Conservation (phyloP, 148 eudicot species). For the Dysphania ambrosioides region DNA sequence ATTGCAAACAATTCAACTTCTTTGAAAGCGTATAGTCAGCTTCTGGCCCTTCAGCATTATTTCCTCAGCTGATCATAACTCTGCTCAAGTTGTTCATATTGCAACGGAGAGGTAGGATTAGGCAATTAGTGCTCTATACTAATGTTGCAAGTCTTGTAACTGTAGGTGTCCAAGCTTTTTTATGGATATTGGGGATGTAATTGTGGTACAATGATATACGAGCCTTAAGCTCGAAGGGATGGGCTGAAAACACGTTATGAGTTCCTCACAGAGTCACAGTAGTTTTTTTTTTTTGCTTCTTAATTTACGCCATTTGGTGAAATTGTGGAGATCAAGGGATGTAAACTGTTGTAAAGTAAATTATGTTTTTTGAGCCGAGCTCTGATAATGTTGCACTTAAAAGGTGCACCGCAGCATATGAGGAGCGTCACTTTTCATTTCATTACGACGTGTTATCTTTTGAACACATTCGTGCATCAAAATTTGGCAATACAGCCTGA, state of each 20-base stretch:
- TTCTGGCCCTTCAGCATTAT: not conserved
- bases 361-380: not conserved
- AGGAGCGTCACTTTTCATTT: too few relatives aligned
- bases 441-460: not conserved
- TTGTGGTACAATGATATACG: not conserved
- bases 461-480: slow-evolving; percentile 1
- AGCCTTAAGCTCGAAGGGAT: not conserved
- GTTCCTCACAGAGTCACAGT: not conserved
- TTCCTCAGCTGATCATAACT: not conserved
- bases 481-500: not conserved
- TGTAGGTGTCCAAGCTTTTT: not conserved
- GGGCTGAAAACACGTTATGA: not conserved
- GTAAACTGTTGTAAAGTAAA: slow-evolving; percentile 10
- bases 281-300: too few relatives aligned
- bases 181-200: not conserved
- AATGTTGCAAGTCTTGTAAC: not conserved
- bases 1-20: not conserved
- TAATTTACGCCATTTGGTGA: too few relatives aligned
- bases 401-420: not conserved
- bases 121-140: not conserved
- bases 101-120: not conserved
- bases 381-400: not conserved
- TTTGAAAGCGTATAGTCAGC: not conserved
- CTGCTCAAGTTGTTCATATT: not conserved
- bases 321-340: not conserved